Conservation (phyloP, 257 asterid genomes). For the Solanum dulcamara region DNA sequence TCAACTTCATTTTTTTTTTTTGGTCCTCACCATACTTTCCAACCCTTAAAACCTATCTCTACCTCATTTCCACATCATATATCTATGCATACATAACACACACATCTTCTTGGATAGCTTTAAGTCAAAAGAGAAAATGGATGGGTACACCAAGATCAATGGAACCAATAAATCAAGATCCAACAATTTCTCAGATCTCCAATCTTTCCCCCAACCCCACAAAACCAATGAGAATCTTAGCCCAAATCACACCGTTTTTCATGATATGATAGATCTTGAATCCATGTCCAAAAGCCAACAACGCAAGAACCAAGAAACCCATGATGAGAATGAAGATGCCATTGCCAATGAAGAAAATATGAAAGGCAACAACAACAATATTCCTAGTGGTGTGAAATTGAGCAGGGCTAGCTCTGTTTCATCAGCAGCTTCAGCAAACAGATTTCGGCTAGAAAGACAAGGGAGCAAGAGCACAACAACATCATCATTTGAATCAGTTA, state of each 20-base stretch:
- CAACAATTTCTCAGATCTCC: conserved; percentile 18
- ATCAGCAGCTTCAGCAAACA: conserved; percentile 1
- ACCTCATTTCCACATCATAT: not conserved
- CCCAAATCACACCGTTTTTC: not conserved
- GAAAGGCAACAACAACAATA: not conserved
- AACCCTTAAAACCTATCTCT: not conserved
- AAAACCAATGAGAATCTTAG: not conserved
- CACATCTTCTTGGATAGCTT: not conserved
- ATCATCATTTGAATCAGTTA: conserved; percentile 16
- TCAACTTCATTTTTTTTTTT: conserved; percentile 1
- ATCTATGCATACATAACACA: not conserved
- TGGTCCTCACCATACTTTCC: not conserved
- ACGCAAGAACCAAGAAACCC: not conserved
- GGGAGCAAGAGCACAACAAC: not conserved
- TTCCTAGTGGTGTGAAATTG: conserved; percentile 2
- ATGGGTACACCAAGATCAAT: conserved; percentile 19
- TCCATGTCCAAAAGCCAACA: not conserved
- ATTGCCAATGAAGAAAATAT: not conserved
- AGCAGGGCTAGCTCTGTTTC: conserved; percentile 20
- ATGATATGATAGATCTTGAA: not conserved
- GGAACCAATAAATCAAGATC: conserved; percentile 13
- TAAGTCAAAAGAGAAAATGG: conserved; percentile 7
- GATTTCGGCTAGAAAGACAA: conserved; percentile 1
- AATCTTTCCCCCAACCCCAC: not conserved
- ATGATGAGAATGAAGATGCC: not conserved